A percentile compares a stretch with the other conserved stretches of the same genome.
Evolutionary conservation across 768 basidiomycete species (phyloP).

Genomic region (Rubroboletus pulcherrimus): DNA sequence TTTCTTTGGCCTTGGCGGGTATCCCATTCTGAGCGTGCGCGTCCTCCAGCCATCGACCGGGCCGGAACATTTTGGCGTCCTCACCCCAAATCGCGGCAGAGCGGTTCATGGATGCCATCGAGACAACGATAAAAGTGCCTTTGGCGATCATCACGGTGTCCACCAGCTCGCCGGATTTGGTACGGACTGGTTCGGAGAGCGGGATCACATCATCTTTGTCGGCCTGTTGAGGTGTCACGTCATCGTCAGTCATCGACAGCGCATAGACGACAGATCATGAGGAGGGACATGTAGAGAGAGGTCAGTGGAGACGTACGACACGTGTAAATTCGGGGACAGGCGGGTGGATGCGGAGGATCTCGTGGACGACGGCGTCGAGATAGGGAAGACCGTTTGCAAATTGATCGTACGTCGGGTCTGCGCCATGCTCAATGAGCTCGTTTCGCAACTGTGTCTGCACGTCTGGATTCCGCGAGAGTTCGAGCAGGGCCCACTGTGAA

Average conservation of each 20-base stretch:
- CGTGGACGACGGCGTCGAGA: conserved; percentile 34
- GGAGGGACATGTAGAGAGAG: too few species aligned
- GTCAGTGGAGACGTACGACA: too few species aligned
- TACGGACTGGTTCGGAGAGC: too few species aligned
- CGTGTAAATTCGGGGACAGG: too few species aligned
- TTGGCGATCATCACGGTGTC: not conserved
- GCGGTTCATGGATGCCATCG: not conserved
- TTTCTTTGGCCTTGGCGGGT: conserved; percentile 31
- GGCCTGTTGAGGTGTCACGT: conserved; percentile 29
- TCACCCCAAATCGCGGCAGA: not conserved
- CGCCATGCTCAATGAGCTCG: conserved; percentile 42
- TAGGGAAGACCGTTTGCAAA: conserved; percentile 48
- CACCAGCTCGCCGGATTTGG: too few species aligned
- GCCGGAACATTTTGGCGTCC: not conserved
- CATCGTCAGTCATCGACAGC: too few species aligned
- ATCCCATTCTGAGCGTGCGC: not conserved
- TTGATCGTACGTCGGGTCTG: conserved; percentile 54
- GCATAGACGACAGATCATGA: too few species aligned
- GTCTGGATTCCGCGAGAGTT: conserved; percentile 43
- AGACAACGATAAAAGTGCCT: not conserved
- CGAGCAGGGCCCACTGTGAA: conserved; percentile 34
- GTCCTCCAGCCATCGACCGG: not conserved
- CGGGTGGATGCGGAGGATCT: too few species aligned
- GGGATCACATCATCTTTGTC: conserved; percentile 52
- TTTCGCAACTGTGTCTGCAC: conserved; percentile 47